Base-by-base conservation (phyloP, 2,329 filamentous ascomycete genomes). In the Sclerotinia sclerotiorum region DNA sequence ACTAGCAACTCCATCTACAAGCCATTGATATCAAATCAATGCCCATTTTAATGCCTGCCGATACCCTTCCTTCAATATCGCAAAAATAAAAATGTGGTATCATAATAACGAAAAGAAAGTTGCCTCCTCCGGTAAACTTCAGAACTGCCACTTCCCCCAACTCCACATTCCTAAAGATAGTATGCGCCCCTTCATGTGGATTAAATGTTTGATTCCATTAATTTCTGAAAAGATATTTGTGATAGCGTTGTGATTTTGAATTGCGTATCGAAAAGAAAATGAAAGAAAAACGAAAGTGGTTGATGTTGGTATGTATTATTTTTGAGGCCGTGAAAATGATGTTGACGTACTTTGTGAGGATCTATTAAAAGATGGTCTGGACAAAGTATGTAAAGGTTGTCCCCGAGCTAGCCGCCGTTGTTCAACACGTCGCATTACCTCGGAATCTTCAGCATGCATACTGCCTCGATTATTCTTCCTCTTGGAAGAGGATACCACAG, bases 71-170 rank as follows among this genome's bases (percentile, higher is more conserved):
- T 48, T 5, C n/a, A 21, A 24, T 39, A 39, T 63, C 60, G 49
- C n/a, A 44, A 55, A 32, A 65, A 55, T 44, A 65, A 65, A 13
- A 44, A 56, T 65, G 39, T 65, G 62, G 62, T 65, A 65, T 65
- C 62, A 55, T 55, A 44, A 64, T 13, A 19, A 63, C 39, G 15
- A 42, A 64, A 56, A 56, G 51, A 15, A 32, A 56, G 10, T 42
- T 5, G 17, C 19, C 15, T 10, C 49, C 35, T n/a, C 29, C n/a
- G 42, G 46, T 35, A 35, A 63, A 63, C 1, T n/a, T n/a, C 19
- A 29, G 62, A 54, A 3, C 35, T 32, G 13, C 29, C 62, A 42
- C 48, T 44, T 29, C 49, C 19, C 32, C 24, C 49, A 55, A 65
- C 49, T 54, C 49, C 62, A 29, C 11, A 27, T 19, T 19, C 35